These are phyloP conservation scores for Boletus insuetus DNA, from an alignment of 768 basidiomycete species.

Conservation along the genomic window DNA sequence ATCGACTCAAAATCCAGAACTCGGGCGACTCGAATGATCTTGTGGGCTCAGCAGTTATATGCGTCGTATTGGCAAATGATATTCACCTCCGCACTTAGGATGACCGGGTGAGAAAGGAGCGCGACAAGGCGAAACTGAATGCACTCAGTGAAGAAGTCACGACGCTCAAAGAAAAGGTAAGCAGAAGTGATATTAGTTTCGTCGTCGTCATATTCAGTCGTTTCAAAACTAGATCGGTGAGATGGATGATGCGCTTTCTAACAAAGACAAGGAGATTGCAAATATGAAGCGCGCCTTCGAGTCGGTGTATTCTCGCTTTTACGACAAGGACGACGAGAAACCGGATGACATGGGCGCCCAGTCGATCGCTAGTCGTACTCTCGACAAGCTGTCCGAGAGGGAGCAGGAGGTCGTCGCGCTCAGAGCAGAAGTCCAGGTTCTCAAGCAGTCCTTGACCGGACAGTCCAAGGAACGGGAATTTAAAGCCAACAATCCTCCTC, in stretches of 20 bases:
- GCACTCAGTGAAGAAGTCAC: conserved; percentile 71
- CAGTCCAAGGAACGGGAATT: conserved; percentile 67
- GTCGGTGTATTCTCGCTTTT: conserved; percentile 81
- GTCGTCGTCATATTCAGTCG: not conserved
- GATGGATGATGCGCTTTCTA: conserved; percentile 42
- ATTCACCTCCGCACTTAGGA: conserved; percentile 42
- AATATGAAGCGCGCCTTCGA: conserved; percentile 86
- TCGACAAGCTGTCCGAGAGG: conserved; percentile 66
- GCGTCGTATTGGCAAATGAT: not conserved
- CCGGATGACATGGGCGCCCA: conserved; percentile 61
- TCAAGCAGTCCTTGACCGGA: conserved; percentile 49
- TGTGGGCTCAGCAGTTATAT: conserved; percentile 38
- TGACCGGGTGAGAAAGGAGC: conserved; percentile 70
- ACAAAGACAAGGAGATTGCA: conserved; percentile 69
- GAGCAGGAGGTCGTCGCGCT: conserved; percentile 63
- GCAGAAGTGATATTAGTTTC: conserved; percentile 9
- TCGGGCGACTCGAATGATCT: conserved; percentile 56
- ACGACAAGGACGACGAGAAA: conserved; percentile 45
- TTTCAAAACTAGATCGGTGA: conserved; percentile 46
- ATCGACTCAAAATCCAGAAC: conserved; percentile 56
- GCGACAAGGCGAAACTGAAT: conserved; percentile 72
- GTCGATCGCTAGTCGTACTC: conserved; percentile 63
- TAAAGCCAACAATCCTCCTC: conserved; percentile 63
- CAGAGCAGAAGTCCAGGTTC: conserved; percentile 44
- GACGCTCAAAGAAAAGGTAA: conserved; percentile 65